Conservation (phyloP, 129 eudicot species). For the Heracleum sosnowskyi region DNA sequence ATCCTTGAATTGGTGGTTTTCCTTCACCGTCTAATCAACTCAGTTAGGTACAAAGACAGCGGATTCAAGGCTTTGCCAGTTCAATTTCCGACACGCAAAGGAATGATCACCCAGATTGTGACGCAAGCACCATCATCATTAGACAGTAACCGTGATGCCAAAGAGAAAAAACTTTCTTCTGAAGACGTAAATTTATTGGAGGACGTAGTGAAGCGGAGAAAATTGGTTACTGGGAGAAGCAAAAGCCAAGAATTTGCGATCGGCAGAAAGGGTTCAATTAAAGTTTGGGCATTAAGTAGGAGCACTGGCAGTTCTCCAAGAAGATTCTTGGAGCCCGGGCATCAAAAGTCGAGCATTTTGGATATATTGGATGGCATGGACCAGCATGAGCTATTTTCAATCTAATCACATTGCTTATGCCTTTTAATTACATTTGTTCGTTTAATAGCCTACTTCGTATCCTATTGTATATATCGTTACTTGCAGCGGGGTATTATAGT, state of each 20-base stretch:
- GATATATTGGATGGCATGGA: slow-evolving; percentile 67
- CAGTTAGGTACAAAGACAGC: slow-evolving; percentile 57
- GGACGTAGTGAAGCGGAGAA: slow-evolving; percentile 46
- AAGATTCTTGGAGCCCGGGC: slow-evolving; percentile 15
- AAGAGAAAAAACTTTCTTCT: slow-evolving; percentile 32
- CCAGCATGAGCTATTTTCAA: slow-evolving; percentile 20
- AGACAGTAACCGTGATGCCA: slow-evolving; percentile 7
- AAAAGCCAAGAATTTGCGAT: slow-evolving; percentile 72
- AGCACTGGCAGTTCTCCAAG: slow-evolving; percentile 76
- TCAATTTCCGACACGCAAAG: slow-evolving; percentile 33
- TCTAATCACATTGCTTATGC: background rate
- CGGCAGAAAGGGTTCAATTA: slow-evolving; percentile 23
- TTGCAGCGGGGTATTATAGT: background rate
- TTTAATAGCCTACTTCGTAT: background rate
- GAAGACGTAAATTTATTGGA: slow-evolving; percentile 63
- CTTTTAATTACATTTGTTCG: slow-evolving; percentile 1
- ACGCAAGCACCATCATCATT: background rate
- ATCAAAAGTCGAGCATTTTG: slow-evolving; percentile 34
- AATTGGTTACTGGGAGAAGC: slow-evolving; percentile 55
- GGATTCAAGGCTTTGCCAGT: slow-evolving; percentile 39
- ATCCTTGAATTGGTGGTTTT: slow-evolving; percentile 64
- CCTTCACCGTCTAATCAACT: slow-evolving; percentile 72
- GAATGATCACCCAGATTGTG: slow-evolving; percentile 16
- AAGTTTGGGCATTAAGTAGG: slow-evolving; percentile 40
- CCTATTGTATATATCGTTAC: slow-evolving; percentile 2